Conservation (phyloP, 2,329 filamentous ascomycete species). For the Fusarium tricinctum region DNA sequence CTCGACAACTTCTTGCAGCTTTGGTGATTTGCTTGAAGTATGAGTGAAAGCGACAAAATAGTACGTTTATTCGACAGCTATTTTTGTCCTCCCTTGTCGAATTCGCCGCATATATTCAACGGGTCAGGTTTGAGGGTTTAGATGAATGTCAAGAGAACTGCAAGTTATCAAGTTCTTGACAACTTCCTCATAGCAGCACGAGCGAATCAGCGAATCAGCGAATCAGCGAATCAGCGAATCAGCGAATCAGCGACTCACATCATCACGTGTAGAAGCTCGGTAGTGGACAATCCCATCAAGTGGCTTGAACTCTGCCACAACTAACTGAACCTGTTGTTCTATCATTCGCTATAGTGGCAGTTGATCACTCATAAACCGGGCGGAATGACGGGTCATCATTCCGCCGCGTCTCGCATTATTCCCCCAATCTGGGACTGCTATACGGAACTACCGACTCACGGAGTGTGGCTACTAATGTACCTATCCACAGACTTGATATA, state of each 20-base stretch:
- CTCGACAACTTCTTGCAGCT: conserved; percentile 5
- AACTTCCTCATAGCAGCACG: conserved; percentile 9
- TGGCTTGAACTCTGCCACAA: conserved; percentile 34
- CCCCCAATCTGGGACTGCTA: conserved; percentile 29
- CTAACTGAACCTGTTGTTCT: conserved; percentile 19
- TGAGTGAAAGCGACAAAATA: background rate
- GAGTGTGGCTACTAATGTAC: no score
- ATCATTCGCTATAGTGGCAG: conserved; percentile 41
- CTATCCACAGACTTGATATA: no score
- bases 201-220: conserved; percentile 42
- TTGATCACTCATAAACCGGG: conserved; percentile 15
- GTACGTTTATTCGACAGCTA: background rate
- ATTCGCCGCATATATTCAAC: background rate
- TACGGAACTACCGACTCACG: no score
- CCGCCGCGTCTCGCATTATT: conserved; percentile 46
- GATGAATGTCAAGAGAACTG: conserved; percentile 1
- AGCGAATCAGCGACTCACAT: conserved; percentile 40
- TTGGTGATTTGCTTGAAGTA: background rate
- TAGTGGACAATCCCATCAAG: conserved; percentile 28
- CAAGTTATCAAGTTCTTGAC: conserved; percentile 17
- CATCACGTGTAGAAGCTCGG: conserved; percentile 42
- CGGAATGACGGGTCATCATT: conserved; percentile 51
- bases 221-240: no score
- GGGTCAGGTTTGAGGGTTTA: background rate
- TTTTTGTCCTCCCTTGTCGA: background rate